A percentile compares a stretch with the other conserved stretches of the same genome.
These are phyloP conservation scores for Suillus brevipes DNA, from an alignment of 768 basidiomycete species.

Conservation along the genomic window DNA sequence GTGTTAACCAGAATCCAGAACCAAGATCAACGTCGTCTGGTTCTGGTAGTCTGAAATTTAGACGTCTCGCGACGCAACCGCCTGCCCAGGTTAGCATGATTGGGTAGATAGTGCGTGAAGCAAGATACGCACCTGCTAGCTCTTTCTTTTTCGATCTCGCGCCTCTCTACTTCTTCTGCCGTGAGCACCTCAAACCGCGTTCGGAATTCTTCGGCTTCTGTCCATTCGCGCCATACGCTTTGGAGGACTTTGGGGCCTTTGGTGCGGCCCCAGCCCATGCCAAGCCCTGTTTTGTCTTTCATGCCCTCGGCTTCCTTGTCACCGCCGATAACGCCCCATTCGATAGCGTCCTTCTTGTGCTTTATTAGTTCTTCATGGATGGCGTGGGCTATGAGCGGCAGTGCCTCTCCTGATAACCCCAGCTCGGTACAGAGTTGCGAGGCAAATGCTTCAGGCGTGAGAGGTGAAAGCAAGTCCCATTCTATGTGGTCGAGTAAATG, in stretches of 20 bases:
- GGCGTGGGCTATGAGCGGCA: constrained; percentile 89
- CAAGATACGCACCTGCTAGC: constrained; percentile 58
- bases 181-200: constrained; percentile 86
- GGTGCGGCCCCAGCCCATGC: constrained; percentile 72
- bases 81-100: constrained; percentile 31
- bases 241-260: constrained; percentile 78
- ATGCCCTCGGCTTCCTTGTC: constrained; percentile 57
- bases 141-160: constrained; percentile 85
- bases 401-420: constrained; percentile 83
- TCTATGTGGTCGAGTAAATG: constrained; percentile 95
- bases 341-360: constrained; percentile 93
- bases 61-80: constrained; percentile 66
- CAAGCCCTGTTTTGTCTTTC: constrained; percentile 83
- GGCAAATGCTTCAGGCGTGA: constrained; percentile 88
- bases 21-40: constrained; percentile 35
- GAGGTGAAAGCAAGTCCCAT: constrained; percentile 94
- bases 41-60: constrained; percentile 57
- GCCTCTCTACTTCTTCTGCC: constrained; percentile 87
- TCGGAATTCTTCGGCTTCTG: constrained; percentile 85
- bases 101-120: not conserved
- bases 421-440: constrained; percentile 79
- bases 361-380: constrained; percentile 94
- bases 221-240: constrained; percentile 96
- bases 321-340: constrained; percentile 84
- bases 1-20: not conserved